Evolutionary conservation across 2,329 filamentous ascomycete species (phyloP), one percentile per base, ranked within the genome.

Genomic region (Hymenoscyphus infarciens): DNA sequence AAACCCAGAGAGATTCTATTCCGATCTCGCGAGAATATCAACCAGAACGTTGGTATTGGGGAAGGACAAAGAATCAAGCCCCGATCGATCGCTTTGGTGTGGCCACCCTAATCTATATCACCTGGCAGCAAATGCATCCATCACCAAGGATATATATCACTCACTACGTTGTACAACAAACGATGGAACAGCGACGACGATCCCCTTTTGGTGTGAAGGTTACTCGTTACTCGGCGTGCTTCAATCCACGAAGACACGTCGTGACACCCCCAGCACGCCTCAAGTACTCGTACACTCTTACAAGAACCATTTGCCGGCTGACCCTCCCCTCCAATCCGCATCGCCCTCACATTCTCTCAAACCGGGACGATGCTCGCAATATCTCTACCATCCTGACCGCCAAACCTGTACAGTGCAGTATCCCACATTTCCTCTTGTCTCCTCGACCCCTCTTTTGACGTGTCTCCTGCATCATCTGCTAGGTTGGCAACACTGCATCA

Each of bases 331-430:
- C 42, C 49, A 45, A 54, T 25, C 54, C 16, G 42, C 52, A 38
- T 27, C 25, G 25, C 25, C 25, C 25, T 27, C 25, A 8, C 13
- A 16, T 35, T 35, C 33, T 11, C 2, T 3, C 33, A 11, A 35
- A 35, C 33, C 33, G 11, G 8, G 33, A 35, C 33, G 25, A 15
- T 59, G n/a, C 39, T 60, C 42, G 52, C 59, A 57, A 55, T 35
- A 56, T 19, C 54, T 35, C 15, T 35, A n/a, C 19, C 59, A 67
- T 65, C 63, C 62, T 66, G 66, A 68, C 68, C 68, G 66, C 68
- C 63, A 67, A 66, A 68, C 5, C 15, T 66, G 63, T 68, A 69
- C 67, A 64, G 68, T 68, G 68, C 67, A 64, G 68, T 64, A 69
- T 62, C 66, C 63, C 57, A 33, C 22, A 55, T 19, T 55, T 19